These are phyloP conservation scores for Sungouiella thailandica DNA, from an alignment of 805 yeast species.

Conservation along the genomic window DNA sequence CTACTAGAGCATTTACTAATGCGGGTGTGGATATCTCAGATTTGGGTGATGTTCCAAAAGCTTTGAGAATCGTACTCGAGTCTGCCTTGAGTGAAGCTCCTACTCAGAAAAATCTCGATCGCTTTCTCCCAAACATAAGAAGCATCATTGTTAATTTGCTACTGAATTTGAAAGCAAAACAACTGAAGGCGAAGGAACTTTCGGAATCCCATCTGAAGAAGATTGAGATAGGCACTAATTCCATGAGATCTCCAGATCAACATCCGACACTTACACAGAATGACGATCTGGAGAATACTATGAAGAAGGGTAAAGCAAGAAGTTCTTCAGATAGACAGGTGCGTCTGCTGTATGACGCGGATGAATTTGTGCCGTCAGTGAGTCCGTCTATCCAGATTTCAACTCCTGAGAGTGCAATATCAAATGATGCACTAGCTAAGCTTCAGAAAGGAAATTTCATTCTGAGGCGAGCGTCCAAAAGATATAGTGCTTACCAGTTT, in stretches of 20 bases:
- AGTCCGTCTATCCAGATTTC: no score
- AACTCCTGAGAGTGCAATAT: neutral
- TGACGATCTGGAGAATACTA: no score
- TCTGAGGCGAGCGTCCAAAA: constrained; percentile 87
- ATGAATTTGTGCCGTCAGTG: no score
- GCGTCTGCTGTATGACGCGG: no score
- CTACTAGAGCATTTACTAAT: constrained; percentile 70
- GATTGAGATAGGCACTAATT: constrained; percentile 2
- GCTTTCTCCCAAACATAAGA: constrained; percentile 77
- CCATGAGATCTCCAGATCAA: no score
- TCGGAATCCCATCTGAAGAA: neutral
- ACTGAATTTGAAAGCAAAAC: constrained; percentile 77
- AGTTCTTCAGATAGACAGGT: no score
- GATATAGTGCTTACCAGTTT: constrained; percentile 91
- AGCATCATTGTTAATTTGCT: constrained; percentile 78
- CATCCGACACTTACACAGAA: no score
- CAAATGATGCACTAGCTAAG: constrained; percentile 62
- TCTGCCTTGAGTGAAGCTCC: constrained; percentile 82
- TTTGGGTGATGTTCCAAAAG: constrained; percentile 85
- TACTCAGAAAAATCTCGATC: constrained; percentile 74
- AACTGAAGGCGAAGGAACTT: constrained; percentile 45
- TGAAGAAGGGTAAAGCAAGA: no score
- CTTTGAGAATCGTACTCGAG: constrained; percentile 74
- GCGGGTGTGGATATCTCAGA: constrained; percentile 81
- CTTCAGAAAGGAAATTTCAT: constrained; percentile 78